Conservation (phyloP, 73 alveolate genomes). For the Blepharisma japonicum region DNA sequence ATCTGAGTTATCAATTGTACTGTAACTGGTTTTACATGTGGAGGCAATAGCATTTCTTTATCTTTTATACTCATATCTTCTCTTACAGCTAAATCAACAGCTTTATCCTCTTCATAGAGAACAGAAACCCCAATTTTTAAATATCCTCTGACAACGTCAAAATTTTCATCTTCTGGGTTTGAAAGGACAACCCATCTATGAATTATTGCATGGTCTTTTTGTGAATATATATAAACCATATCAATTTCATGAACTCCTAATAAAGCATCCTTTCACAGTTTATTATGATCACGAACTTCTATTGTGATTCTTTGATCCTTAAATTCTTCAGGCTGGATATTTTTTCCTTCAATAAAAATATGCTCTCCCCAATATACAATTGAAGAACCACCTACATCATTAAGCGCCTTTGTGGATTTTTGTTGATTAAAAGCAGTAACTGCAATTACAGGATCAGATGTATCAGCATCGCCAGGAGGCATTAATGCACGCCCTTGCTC, state of each 20-base stretch:
- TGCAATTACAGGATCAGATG: conserved; percentile 7
- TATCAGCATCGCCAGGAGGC: background rate
- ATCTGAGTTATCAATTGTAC: background rate
- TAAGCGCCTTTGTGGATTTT: background rate
- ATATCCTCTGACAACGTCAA: conserved; percentile 25
- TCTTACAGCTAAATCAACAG: background rate
- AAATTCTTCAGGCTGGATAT: conserved; percentile 1
- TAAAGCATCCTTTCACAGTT: background rate
- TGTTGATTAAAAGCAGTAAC: conserved; percentile 24
- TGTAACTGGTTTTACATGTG: conserved; percentile 1
- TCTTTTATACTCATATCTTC: conserved; percentile 16
- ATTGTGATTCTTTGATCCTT: background rate
- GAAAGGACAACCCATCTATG: conserved; percentile 27
- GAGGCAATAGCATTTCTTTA: conserved; percentile 26
- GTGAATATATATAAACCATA: conserved; percentile 6
- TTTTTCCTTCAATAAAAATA: conserved; percentile 1
- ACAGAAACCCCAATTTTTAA: conserved; percentile 29
- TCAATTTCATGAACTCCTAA: conserved; percentile 25
- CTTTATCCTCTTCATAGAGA: background rate
- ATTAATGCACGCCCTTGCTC: conserved; percentile 23
- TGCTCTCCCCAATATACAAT: background rate
- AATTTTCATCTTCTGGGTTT: conserved; percentile 26
- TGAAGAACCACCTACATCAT: background rate
- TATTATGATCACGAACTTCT: conserved; percentile 4
- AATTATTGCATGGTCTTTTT: conserved; percentile 7